These are phyloP conservation scores for Tuber brumale DNA, from an alignment of 495 filamentous ascomycete species.

Conservation along the genomic window DNA sequence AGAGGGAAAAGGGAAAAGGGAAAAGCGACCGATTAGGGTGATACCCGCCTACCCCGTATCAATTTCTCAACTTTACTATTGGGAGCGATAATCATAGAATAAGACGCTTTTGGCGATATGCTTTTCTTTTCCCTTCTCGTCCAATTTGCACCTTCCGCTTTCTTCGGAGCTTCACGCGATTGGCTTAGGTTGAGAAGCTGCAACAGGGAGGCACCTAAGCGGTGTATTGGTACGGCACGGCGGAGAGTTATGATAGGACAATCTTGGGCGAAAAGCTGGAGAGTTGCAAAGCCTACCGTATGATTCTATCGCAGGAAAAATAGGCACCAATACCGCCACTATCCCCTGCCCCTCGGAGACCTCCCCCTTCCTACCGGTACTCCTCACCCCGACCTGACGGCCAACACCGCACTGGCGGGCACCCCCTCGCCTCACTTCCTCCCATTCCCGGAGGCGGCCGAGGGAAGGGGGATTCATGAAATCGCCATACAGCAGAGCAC, in stretches of 20 bases:
- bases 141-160: neutral
- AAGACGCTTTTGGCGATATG: neutral
- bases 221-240: neutral
- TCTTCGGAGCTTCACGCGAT: neutral
- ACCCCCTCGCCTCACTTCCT: neutral
- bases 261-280: neutral
- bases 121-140: neutral
- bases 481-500: neutral
- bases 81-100: neutral
- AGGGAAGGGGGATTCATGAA: neutral
- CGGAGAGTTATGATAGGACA: neutral
- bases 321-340: neutral
- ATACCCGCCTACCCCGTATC: neutral
- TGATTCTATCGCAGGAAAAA: neutral
- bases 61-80: neutral
- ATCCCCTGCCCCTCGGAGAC: neutral
- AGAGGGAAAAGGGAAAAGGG: neutral
- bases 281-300: neutral
- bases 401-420: neutral
- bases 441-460: neutral
- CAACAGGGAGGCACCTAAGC: neutral
- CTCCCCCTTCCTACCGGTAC: neutral
- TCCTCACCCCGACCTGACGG: neutral
- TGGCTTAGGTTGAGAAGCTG: neutral
- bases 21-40: neutral